Conservation (phyloP, 495 filamentous ascomycete genomes). For the Ramalina intermedia region DNA sequence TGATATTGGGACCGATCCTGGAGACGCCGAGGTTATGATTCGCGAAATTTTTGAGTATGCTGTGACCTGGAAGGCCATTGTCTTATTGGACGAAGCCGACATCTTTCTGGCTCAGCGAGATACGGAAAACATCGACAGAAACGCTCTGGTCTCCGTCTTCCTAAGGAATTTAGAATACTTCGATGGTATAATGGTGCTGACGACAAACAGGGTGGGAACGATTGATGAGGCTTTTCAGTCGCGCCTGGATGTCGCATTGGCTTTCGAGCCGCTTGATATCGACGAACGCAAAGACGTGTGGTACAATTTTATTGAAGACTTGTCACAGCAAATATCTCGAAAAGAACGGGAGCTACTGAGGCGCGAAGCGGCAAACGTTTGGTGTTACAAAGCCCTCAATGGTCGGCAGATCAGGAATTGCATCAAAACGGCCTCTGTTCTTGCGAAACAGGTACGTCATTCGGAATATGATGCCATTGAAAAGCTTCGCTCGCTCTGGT, state of each 20-base stretch:
- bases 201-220: slow-evolving; percentile 2
- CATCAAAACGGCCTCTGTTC: slow-evolving; percentile 13
- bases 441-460: not conserved
- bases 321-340: not conserved
- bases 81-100: slow-evolving; percentile 50
- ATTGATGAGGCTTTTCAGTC: slow-evolving; percentile 20
- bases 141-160: slow-evolving; percentile 32
- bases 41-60: slow-evolving; percentile 24
- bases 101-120: slow-evolving; percentile 42
- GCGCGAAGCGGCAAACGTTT: slow-evolving; percentile 8
- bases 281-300: slow-evolving; percentile 13
- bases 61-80: slow-evolving; percentile 17
- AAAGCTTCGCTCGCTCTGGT: no score
- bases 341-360: not conserved
- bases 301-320: slow-evolving; percentile 15
- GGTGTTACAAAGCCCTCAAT: slow-evolving; percentile 16
- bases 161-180: slow-evolving; percentile 9
- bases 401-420: slow-evolving; percentile 23
- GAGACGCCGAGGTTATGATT: slow-evolving; percentile 17
- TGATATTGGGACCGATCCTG: slow-evolving; percentile 5
- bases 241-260: slow-evolving; percentile 15
- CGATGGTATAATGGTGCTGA: slow-evolving; percentile 9
- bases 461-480: no score
- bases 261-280: slow-evolving; percentile 9
- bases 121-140: slow-evolving; percentile 31